Evolutionary conservation across 257 asterid species (phyloP).

Genomic region (Verbena officinalis): DNA sequence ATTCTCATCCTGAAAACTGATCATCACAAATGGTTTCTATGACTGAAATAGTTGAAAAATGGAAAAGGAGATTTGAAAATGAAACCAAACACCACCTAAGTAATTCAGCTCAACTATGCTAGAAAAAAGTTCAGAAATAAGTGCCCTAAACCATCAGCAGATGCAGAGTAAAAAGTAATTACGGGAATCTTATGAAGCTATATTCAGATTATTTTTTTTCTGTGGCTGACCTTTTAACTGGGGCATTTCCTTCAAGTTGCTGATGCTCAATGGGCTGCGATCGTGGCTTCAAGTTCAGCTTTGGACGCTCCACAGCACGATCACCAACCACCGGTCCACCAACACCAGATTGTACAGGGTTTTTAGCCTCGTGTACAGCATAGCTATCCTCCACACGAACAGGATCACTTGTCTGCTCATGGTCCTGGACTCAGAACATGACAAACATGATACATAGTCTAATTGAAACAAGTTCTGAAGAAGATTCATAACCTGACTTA

Average conservation of each 20-base stretch:
- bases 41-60: too few relatives aligned
- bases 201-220: not conserved
- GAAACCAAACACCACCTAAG: not conserved
- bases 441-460: conserved; percentile 10
- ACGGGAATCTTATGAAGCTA: not conserved
- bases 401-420: conserved; percentile 51
- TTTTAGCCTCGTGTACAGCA: conserved; percentile 41
- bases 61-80: too few relatives aligned
- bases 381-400: conserved; percentile 37
- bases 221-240: conserved; percentile 62
- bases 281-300: conserved; percentile 73
- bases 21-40: too few relatives aligned
- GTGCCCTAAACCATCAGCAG: not conserved
- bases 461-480: conserved; percentile 3
- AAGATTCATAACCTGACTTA: conserved; percentile 5
- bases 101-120: conserved; percentile 3
- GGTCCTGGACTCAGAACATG: conserved; percentile 39
- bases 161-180: not conserved
- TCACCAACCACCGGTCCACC: conserved; percentile 38
- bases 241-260: conserved; percentile 50
- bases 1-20: too few relatives aligned
- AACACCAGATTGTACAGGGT: conserved; percentile 38
- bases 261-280: conserved; percentile 38
- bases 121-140: conserved; percentile 3
- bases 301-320: conserved; percentile 64